Evolutionary conservation across 768 basidiomycete genomes (phyloP).

Genomic region (Mycena rebaudengoi): DNA sequence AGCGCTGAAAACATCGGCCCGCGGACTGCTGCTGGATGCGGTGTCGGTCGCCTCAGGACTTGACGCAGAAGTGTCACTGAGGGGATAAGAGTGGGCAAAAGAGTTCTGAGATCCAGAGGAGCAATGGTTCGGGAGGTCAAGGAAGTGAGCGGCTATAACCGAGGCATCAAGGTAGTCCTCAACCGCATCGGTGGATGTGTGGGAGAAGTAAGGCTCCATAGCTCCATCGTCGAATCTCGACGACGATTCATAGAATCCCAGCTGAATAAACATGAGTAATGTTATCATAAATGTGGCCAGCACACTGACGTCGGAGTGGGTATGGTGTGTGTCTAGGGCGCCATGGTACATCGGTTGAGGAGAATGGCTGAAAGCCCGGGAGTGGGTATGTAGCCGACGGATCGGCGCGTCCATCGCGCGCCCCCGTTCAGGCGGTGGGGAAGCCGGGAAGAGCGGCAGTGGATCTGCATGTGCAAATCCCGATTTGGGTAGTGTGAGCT

Average conservation of each 20-base stretch:
- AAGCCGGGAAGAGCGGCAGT: neutral
- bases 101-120: neutral
- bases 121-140: neutral
- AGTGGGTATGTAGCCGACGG: neutral
- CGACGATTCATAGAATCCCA: neutral
- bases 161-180: constrained; percentile 12
- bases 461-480: neutral
- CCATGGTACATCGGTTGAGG: neutral
- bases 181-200: neutral
- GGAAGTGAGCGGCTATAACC: constrained; percentile 8
- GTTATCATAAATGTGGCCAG: no score
- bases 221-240: neutral
- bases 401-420: neutral
- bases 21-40: constrained; percentile 8
- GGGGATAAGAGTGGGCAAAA: neutral
- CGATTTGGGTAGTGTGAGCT: no score
- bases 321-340: neutral
- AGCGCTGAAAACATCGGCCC: neutral
- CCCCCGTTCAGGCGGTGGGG: constrained; percentile 4
- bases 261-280: neutral
- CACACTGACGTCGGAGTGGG: neutral
- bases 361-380: constrained; percentile 3
- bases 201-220: neutral
- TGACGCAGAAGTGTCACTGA: constrained; percentile 8
- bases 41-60: constrained; percentile 10